Evolutionary conservation across 352 stramenopile genomes (phyloP).

Genomic region (Phytophthora colocasiae): DNA sequence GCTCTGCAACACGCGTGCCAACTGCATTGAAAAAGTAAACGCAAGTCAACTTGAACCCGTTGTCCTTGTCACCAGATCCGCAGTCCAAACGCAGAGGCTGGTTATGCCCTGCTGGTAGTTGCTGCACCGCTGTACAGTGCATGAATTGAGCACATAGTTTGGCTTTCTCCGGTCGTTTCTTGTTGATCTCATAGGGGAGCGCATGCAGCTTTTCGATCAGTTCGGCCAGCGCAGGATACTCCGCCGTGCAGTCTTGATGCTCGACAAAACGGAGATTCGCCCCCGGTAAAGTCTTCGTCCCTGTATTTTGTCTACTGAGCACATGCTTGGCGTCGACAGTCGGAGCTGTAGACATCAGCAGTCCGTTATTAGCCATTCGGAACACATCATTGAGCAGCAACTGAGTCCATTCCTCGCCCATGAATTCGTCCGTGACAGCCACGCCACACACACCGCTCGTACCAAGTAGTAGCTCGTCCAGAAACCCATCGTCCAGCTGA

Average conservation of each 20-base stretch:
- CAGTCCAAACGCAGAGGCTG: constrained; percentile 78
- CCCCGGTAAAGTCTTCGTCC: constrained; percentile 1
- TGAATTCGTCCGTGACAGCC: constrained; percentile 74
- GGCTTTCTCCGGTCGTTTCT: constrained; percentile 48
- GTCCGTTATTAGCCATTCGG: constrained; percentile 61
- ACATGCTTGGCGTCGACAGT: constrained; percentile 34
- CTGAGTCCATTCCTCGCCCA: constrained; percentile 81
- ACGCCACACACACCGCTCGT: constrained; percentile 34
- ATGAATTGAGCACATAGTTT: constrained; percentile 76
- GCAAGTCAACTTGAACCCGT: constrained; percentile 82
- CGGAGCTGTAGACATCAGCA: constrained; percentile 49
- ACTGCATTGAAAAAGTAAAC: constrained; percentile 70
- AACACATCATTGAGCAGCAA: constrained; percentile 72
- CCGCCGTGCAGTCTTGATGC: constrained; percentile 51
- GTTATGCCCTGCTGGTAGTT: constrained; percentile 46
- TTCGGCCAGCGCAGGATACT: constrained; percentile 78
- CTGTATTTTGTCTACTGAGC: constrained; percentile 15
- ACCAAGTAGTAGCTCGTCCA: constrained; percentile 43
- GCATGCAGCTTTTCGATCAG: constrained; percentile 79
- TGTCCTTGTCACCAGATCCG: constrained; percentile 69
- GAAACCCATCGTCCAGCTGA: constrained; percentile 57
- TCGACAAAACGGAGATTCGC: constrained; percentile 74
- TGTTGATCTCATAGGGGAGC: constrained; percentile 86
- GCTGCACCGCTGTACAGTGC: constrained; percentile 64
- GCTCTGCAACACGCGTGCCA: constrained; percentile 2